Evolutionary conservation across 2,329 filamentous ascomycete species (phyloP).

Genomic region (Paramyrothecium sp.): DNA sequence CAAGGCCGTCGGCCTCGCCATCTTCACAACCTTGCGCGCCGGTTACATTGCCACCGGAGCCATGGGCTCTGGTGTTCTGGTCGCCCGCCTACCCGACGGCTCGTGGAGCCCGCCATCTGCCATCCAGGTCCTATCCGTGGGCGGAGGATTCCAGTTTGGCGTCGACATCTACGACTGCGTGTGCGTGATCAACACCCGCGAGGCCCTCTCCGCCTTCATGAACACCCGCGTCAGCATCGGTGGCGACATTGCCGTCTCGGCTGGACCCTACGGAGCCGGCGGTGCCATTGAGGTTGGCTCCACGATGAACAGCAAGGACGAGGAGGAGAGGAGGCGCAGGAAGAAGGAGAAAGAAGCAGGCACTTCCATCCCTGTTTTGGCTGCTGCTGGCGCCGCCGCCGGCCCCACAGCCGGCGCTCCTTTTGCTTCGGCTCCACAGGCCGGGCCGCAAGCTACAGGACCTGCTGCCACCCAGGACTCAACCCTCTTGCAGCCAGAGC

Average conservation of each 20-base stretch:
- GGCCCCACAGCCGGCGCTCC: not conserved
- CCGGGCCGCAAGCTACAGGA: too few species aligned
- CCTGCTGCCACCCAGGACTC: constrained; percentile 7
- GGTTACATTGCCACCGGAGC: constrained; percentile 66
- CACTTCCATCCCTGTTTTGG: not conserved
- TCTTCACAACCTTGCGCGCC: constrained; percentile 69
- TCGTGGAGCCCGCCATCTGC: constrained; percentile 79
- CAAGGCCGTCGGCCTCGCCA: constrained; percentile 66
- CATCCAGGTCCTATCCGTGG: constrained; percentile 78
- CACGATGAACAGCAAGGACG: constrained; percentile 19
- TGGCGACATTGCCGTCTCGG: constrained; percentile 73
- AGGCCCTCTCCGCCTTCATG: constrained; percentile 76
- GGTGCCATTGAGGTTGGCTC: constrained; percentile 63
- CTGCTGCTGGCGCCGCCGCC: not conserved
- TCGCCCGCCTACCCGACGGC: constrained; percentile 62
- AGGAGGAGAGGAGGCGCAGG: constrained; percentile 18
- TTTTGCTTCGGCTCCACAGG: not conserved
- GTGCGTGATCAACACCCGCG: constrained; percentile 76
- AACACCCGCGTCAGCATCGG: constrained; percentile 74
- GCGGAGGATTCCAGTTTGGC: constrained; percentile 76
- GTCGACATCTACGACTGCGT: constrained; percentile 90
- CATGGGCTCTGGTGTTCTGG: constrained; percentile 63
- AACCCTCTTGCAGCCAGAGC: constrained; percentile 23
- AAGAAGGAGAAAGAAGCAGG: constrained; percentile 42
- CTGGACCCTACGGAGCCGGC: constrained; percentile 68